These are phyloP conservation scores for Alternaria incomplexa DNA, from an alignment of 2,329 filamentous ascomycete species.

Conservation along the genomic window DNA sequence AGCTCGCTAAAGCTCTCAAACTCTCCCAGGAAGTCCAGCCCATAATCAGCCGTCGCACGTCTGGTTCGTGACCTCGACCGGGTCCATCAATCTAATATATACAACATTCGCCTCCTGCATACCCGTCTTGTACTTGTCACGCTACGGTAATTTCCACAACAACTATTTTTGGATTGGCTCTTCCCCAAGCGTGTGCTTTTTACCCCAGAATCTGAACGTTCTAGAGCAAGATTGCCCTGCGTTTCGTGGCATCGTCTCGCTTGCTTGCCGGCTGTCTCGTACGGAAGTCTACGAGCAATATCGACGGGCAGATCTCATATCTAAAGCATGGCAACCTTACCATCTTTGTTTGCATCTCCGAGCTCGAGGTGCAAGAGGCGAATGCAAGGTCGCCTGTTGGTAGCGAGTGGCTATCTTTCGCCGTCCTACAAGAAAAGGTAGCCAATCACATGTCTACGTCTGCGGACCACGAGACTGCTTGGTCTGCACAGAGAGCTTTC, in stretches of 20 bases:
- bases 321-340: slow-evolving; percentile 24
- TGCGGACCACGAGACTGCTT: slow-evolving; percentile 28
- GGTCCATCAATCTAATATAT: slow-evolving; percentile 44
- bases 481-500: slow-evolving; percentile 8
- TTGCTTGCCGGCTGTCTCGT: slow-evolving; percentile 21
- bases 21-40: slow-evolving; percentile 22
- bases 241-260: slow-evolving; percentile 2
- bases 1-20: slow-evolving; percentile 30
- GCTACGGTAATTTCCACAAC: slow-evolving; percentile 15
- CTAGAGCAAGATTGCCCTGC: slow-evolving; percentile 32
- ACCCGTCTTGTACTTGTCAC: slow-evolving; percentile 18
- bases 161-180: slow-evolving; percentile 34
- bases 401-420: slow-evolving; percentile 29
- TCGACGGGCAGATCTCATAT: slow-evolving; percentile 24
- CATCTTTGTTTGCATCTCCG: slow-evolving; percentile 21
- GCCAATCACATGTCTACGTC: slow-evolving; percentile 18
- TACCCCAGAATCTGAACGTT: slow-evolving; percentile 28
- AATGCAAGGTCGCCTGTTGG: slow-evolving; percentile 17
- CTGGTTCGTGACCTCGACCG: slow-evolving; percentile 35
- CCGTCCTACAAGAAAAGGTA: not conserved
- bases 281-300: slow-evolving; percentile 30
- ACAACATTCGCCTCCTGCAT: slow-evolving; percentile 24
- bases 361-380: slow-evolving; percentile 10
- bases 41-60: slow-evolving; percentile 35
- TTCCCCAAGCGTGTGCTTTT: slow-evolving; percentile 7